Base-by-base conservation (phyloP, 805 yeast genomes). In the Kazachstania africana region DNA sequence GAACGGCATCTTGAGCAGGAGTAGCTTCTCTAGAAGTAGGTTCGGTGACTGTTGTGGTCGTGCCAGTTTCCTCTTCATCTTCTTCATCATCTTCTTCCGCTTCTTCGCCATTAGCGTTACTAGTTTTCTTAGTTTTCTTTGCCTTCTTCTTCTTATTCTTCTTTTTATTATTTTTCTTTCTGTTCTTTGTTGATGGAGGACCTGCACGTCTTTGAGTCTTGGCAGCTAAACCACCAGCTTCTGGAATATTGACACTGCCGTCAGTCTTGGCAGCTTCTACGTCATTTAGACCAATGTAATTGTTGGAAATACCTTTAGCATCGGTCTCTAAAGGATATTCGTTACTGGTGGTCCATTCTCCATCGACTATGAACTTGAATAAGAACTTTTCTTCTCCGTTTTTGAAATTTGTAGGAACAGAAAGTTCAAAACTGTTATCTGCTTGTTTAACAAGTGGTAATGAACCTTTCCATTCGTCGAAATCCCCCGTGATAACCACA, bases 401-500 rank as follows among this genome's bases (percentile, higher is more conserved):
- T 14, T 43, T 53, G n/a, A 57, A 30, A 13, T 62, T 61, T 31
- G 75, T 60, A 15, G 83, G 83, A 32, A 74, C 62, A 3, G 75
- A 63, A 32, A 75, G 55, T 33, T 67, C 66, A 45, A 75, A 76
- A 8, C 68, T 55, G 44, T 66, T 71, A 6, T 68, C 55, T 36
- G 68, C 68, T 9, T 23, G 13, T 46, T 75, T 70, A 27, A 75
- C 80, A 37, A 78, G 57, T 13, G 73, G 75, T 32, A 73, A 55
- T 2, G 73, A 52, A 37, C 75, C 70, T 28, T 66, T 47, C 87
- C 87, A 78, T 45, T 72, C 61, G 47, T 76, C 83, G 46, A 77
- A 76, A 32, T 74, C 65, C 38, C 87, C 87, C 14, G 85, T 78
- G 31, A 78, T 70, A 42, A 71, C 62, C 36, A 78, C 87, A 23